Evolutionary conservation across 345 rosid species (phyloP), one percentile per base, ranked within the genome.

Genomic region (Sisymbrium irio): DNA sequence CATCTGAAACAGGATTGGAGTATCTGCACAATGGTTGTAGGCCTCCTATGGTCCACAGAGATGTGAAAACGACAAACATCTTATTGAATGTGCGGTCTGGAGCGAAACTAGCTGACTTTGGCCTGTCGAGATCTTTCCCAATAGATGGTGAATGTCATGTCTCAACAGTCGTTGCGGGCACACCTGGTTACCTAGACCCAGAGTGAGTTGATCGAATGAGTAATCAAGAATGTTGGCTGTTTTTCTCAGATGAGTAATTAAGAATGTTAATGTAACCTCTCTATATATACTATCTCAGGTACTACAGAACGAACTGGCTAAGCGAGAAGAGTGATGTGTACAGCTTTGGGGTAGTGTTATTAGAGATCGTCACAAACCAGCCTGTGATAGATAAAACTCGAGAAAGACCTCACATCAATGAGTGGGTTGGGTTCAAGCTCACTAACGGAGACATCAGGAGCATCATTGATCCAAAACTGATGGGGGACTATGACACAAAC

Each of bases 61-160:
- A 86, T 78, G 80, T 86, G 19, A 84, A 84, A 73, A 62, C 84
- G 3, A 80, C 83, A 4, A 86, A 84, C 67, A 86, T 86, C 32
- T 82, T 86, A 55, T 54, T 86, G 65, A 75, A 78, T 63, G 83
- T 83, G 27, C 76, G 62, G 46, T 78, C 37, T 42, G 78, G 76
- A 69, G 91, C 90, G 4, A 88, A 86, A 55, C 73, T 88, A 40
- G 78, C 90, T 0, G 90, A 88, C 56, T 88, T 88, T 67, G 90
- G 93, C 10, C 72, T 86, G 2, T 88, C 93, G 4, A 83, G 78
- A 67, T 67, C 80, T 66, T 78, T 82, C 41, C 78, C 83, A 19
- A 14, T 74, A 1, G 87, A 82, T 17, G 82, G 77, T 0, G 78
- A 71, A 2, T 51, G 30, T 4, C 78, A 32, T 61, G 77, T 80